A percentile compares a stretch with the other conserved stretches of the same genome.
Evolutionary conservation across 108 stramenopile genomes (phyloP).

Genomic region (Conticribra weissflogii): DNA sequence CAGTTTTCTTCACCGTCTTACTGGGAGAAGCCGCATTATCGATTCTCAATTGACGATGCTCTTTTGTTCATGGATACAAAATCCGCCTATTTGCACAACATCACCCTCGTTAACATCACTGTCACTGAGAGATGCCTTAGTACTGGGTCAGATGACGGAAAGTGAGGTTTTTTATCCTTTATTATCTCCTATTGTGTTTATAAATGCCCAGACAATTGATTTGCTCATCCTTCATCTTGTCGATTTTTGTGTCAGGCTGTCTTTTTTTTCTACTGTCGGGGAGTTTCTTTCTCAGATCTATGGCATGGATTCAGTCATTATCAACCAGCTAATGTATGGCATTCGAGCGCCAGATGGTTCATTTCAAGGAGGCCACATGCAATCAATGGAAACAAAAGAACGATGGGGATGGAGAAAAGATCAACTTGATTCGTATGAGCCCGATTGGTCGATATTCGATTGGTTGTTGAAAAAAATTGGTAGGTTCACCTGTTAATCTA

Average conservation of each 20-base stretch:
- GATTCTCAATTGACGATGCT: constrained; percentile 51
- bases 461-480: constrained; percentile 44
- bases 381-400: constrained; percentile 53
- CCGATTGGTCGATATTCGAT: constrained; percentile 7
- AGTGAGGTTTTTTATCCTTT: constrained; percentile 16
- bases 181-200: neutral
- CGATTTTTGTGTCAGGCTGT: constrained; percentile 14
- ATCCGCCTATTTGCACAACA: constrained; percentile 39
- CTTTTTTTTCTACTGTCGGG: constrained; percentile 28
- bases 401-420: constrained; percentile 61
- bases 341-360: constrained; percentile 38
- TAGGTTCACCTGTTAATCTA: constrained; percentile 3
- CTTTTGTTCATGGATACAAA: constrained; percentile 49
- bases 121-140: constrained; percentile 56
- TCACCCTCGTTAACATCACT: constrained; percentile 55
- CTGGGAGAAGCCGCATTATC: constrained; percentile 55
- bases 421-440: constrained; percentile 43
- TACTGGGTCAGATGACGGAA: constrained; percentile 50
- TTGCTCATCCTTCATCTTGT: neutral
- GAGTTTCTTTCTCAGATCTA: constrained; percentile 55
- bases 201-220: no score
- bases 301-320: constrained; percentile 70
- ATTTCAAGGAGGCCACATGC: constrained; percentile 35
- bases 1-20: constrained; percentile 37
- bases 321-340: constrained; percentile 75